Percentiles rank a stretch among this genome's conserved stretches.
Conservation (phyloP, 2,329 filamentous ascomycete species). For the Bertia moriformis region DNA sequence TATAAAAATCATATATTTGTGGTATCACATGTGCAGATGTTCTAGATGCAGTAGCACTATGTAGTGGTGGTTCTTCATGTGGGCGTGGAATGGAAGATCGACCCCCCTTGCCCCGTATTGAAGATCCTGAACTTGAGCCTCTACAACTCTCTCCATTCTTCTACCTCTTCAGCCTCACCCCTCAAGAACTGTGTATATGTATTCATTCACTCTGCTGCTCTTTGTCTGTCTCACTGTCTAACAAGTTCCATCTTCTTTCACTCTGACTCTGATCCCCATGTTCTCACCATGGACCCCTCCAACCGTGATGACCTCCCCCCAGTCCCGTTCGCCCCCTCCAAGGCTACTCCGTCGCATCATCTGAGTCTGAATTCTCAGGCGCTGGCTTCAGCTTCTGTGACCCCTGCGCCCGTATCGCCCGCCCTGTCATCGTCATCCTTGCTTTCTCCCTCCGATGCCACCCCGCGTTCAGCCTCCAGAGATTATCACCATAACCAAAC, state of each 20-base stretch:
- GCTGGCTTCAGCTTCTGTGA: constrained; percentile 9
- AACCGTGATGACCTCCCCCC: constrained; percentile 7
- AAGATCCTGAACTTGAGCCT: not conserved
- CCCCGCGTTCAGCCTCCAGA: constrained; percentile 5
- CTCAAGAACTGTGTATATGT: not conserved
- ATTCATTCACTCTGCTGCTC: not conserved
- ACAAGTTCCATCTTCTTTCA: too few species aligned
- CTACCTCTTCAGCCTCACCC: not conserved
- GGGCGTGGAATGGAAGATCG: too few species aligned
- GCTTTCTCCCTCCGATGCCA: not conserved
- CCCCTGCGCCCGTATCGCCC: constrained; percentile 11
- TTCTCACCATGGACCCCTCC: constrained; percentile 4
- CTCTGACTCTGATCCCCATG: not conserved
- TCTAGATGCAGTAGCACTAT: too few species aligned
- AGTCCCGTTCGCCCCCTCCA: constrained; percentile 10
- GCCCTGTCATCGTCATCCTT: constrained; percentile 7
- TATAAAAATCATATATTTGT: too few species aligned
- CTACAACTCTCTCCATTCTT: not conserved
- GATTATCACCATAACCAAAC: constrained; percentile 6
- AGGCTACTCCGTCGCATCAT: not conserved
- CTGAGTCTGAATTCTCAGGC: constrained; percentile 3
- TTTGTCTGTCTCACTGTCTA: not conserved
- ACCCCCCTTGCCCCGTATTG: too few species aligned
- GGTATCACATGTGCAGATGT: too few species aligned
- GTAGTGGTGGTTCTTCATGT: too few species aligned